Percentiles rank a stretch among this genome's conserved stretches.
Conservation (phyloP, 495 filamentous ascomycete species). For the Xylaria flabelliformis region DNA sequence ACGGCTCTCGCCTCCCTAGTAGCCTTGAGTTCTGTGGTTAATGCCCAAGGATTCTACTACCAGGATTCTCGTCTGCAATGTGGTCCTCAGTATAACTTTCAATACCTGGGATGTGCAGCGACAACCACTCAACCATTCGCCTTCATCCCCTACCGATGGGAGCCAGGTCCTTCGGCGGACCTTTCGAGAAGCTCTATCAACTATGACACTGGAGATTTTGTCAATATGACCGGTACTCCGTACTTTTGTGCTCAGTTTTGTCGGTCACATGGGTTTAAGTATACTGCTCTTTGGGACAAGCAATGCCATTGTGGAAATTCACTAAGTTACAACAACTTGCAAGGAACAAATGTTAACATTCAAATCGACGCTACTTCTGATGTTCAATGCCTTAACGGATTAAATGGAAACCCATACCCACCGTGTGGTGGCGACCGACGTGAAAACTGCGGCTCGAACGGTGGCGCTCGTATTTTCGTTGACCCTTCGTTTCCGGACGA, state of each 20-base stretch:
- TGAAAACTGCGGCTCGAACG: conserved; percentile 22
- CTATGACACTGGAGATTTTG: conserved; percentile 30
- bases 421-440: conserved; percentile 14
- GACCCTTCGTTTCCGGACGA: conserved; percentile 25
- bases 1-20: conserved; percentile 37
- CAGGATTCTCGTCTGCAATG: conserved; percentile 23
- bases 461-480: conserved; percentile 19
- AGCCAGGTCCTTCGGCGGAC: conserved; percentile 13
- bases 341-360: background rate
- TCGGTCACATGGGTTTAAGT: conserved; percentile 40
- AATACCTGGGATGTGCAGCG: conserved; percentile 36
- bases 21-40: conserved; percentile 32
- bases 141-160: conserved; percentile 28
- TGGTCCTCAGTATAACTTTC: conserved; percentile 29
- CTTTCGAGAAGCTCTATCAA: conserved; percentile 30
- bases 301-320: conserved; percentile 33
- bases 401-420: background rate
- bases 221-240: conserved; percentile 36
- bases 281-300: conserved; percentile 30
- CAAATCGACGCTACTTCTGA: background rate
- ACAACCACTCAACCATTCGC: conserved; percentile 5
- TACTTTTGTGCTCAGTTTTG: conserved; percentile 36
- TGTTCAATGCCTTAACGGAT: background rate
- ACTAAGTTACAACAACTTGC: background rate
- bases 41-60: conserved; percentile 36